phyloP scores from a whole-genome alignment of 83 land plant genomes.

The Picea abies region DNA sequence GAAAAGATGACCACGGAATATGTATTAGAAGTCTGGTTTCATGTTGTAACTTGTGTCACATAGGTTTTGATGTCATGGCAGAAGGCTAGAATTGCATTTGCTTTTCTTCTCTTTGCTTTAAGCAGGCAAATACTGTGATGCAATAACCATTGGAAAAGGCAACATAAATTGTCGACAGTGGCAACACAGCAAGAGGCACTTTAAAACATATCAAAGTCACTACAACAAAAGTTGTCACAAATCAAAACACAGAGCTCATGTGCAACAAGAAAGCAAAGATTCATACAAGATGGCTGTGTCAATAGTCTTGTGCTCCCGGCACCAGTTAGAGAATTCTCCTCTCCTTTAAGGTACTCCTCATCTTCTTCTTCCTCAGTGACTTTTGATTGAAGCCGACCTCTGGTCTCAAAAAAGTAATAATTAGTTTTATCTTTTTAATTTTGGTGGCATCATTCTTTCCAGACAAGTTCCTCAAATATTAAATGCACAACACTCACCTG shows the following conservation, averaged over 20 bases:
- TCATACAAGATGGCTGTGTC: slow-evolving; percentile 90
- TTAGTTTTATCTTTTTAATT: neutral
- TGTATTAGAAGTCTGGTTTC: too few species aligned
- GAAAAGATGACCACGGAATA: too few species aligned
- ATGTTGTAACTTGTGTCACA: too few species aligned
- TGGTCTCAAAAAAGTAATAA: slow-evolving; percentile 19
- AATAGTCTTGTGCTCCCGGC: slow-evolving; percentile 81
- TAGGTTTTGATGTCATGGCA: too few species aligned
- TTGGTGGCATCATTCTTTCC: neutral
- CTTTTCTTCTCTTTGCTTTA: too few species aligned
- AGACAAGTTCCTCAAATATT: neutral
- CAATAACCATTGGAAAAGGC: neutral
- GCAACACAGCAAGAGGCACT: neutral
- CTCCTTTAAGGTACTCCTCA: slow-evolving; percentile 93
- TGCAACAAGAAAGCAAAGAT: slow-evolving; percentile 9
- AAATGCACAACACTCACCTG: slow-evolving; percentile 33
- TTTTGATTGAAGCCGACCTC: slow-evolving; percentile 95
- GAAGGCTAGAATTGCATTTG: too few species aligned
- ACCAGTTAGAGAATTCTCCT: slow-evolving; percentile 70
- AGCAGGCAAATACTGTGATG: neutral
- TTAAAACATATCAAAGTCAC: neutral
- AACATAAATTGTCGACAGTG: neutral
- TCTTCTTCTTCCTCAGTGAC: slow-evolving; percentile 98
- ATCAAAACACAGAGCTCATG: neutral
- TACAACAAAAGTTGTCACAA: neutral